Conservation (phyloP, 371 early-diverging fungal genomes). For the Edhazardia aedis region DNA sequence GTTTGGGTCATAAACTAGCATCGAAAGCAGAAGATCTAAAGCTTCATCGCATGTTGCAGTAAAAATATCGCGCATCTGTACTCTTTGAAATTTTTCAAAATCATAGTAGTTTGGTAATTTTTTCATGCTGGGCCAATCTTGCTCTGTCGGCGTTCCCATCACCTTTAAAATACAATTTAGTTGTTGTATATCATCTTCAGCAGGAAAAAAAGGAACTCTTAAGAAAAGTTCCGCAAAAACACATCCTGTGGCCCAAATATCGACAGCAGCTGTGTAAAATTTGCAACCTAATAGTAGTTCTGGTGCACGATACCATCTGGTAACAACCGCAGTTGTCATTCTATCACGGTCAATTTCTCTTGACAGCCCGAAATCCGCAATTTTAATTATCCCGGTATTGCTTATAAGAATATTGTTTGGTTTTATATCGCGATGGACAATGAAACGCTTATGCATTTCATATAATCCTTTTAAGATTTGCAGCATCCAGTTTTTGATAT, state of each 20-base stretch:
- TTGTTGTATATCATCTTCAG: slow-evolving; percentile 66
- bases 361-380: slow-evolving; percentile 97
- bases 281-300: slow-evolving; percentile 77
- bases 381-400: slow-evolving; percentile 63
- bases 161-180: slow-evolving; percentile 72
- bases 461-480: slow-evolving; percentile 79
- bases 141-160: slow-evolving; percentile 79
- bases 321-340: slow-evolving; percentile 64
- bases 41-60: slow-evolving; percentile 72
- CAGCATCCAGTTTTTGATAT: slow-evolving; percentile 90
- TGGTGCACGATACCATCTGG: slow-evolving; percentile 93
- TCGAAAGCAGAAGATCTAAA: slow-evolving; percentile 62
- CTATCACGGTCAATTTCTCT: slow-evolving; percentile 60
- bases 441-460: slow-evolving; percentile 68
- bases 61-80: slow-evolving; percentile 58
- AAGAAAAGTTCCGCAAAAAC: slow-evolving; percentile 92
- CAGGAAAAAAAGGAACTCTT: slow-evolving; percentile 75
- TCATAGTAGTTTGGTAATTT: slow-evolving; percentile 27
- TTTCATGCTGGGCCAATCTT: slow-evolving; percentile 65
- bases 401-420: slow-evolving; percentile 92
- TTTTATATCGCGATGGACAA: slow-evolving; percentile 92
- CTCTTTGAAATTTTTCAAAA: slow-evolving; percentile 50
- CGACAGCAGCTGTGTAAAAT: slow-evolving; percentile 65
- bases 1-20: slow-evolving; percentile 69
- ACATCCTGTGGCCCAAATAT: slow-evolving; percentile 95